Evolutionary conservation across 2,329 filamentous ascomycete genomes (phyloP), one percentile per base, ranked within the genome.

Genomic region (Exophiala sp.): DNA sequence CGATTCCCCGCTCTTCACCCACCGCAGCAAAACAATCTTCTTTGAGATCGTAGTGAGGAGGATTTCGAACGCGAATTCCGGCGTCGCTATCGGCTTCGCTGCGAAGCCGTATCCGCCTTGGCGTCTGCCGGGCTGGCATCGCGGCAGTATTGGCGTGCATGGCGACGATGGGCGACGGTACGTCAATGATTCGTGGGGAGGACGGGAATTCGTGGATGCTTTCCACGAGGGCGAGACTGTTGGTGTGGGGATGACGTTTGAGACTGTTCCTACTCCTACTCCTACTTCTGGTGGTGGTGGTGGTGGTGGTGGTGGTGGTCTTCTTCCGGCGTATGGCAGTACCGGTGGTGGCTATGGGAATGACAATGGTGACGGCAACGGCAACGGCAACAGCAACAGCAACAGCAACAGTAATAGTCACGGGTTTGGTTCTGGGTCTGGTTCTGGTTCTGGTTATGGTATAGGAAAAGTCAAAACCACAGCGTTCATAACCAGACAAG

Each of bases 131-230:
- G 80, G 80, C 1, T 83, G 80, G 80, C 77, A 83, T 59, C 71
- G 80, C 38, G 80, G 74, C 1, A 79, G 77, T 52, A 62, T 83
- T 2, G 80, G 72, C 1, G 75, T 84, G 5, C 81, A 83, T 58
- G 75, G 77, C 3, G 80, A 83, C 58, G 81, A 84, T 61, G 80
- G 81, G 1, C 72, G 78, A 22, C 72, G 77, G 32, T 84, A 82
- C 57, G 75, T 83, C 24, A 81, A 83, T 62, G 77, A 83, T 60
- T 73, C 74, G 0, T 78, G 70, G 63, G 80, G 81, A 9, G 80
- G 80, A 0, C 68, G 70, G 18, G 76, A 80, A 49, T 83, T 83
- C 55, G 78, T 77, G 0, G 63, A 62, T 7, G 63, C 74, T 1
- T 80, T 83, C 58, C 61, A 67, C 13, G 64, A 67, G 1, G 77